These are phyloP conservation scores for Aspergillus tamarii DNA, from an alignment of 2,329 filamentous ascomycete genomes.

Conservation along the genomic window DNA sequence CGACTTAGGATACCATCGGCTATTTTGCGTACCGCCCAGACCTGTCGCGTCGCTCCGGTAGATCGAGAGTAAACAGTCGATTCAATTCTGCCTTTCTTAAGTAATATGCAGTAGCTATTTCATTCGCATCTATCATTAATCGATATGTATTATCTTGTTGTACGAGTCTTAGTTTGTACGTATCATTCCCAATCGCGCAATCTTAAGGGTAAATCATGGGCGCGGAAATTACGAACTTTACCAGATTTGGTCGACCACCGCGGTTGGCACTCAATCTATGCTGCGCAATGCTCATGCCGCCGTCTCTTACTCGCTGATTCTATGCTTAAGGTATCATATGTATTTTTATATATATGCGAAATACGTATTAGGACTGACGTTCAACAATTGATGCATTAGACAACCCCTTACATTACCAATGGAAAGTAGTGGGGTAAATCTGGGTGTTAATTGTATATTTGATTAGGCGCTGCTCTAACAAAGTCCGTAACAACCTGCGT, in stretches of 20 bases:
- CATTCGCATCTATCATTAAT: not conserved
- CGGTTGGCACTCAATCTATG: not conserved
- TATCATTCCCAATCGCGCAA: not conserved
- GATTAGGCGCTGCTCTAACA: not conserved
- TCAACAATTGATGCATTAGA: not conserved
- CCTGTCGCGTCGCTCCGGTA: slow-evolving; percentile 14
- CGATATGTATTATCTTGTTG: not conserved
- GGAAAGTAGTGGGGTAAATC: not conserved
- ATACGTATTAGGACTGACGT: not conserved
- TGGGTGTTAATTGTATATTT: not conserved
- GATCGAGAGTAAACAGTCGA: not conserved
- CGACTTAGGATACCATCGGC: not conserved
- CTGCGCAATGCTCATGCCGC: not conserved
- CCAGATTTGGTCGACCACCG: slow-evolving; percentile 11
- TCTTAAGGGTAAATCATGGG: not conserved
- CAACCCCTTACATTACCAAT: not conserved
- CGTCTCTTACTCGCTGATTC: not conserved
- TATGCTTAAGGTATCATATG: not conserved
- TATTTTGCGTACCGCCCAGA: slow-evolving; percentile 1
- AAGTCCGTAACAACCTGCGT: not conserved
- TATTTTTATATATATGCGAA: not conserved
- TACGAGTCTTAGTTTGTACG: not conserved
- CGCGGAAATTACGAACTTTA: slow-evolving; percentile 16
- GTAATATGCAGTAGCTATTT: not conserved
- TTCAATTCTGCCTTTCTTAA: not conserved